These are phyloP conservation scores for Agroathelia rolfsii DNA, from an alignment of 1,284 basidiomycete genomes.

Conservation along the genomic window DNA sequence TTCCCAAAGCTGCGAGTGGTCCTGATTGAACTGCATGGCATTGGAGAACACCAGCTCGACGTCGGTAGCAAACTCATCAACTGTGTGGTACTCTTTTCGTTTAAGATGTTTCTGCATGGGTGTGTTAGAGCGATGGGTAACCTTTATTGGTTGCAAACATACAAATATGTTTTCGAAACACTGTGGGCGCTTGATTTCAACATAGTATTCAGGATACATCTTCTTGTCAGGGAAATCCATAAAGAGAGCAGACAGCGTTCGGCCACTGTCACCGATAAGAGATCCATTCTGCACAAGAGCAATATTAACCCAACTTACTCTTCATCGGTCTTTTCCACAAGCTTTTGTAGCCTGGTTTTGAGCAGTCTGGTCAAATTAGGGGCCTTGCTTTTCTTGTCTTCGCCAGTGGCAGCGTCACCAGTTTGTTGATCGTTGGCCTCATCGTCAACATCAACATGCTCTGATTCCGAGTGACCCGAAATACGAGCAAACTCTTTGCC, in stretches of 20 bases:
- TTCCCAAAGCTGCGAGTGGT: conserved; percentile 68
- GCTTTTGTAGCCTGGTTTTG: conserved; percentile 57
- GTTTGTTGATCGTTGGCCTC: conserved; percentile 25
- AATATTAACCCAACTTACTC: conserved; percentile 29
- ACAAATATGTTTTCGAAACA: conserved; percentile 77
- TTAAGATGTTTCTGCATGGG: conserved; percentile 61
- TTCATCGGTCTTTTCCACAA: conserved; percentile 60
- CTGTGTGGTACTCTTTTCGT: conserved; percentile 57
- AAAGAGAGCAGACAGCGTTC: conserved; percentile 67
- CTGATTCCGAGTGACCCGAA: too few relatives aligned
- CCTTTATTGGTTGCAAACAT: conserved; percentile 20
- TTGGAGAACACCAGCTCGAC: conserved; percentile 90
- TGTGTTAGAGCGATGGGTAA: background rate
- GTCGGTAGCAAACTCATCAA: conserved; percentile 72
- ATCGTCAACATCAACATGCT: too few relatives aligned
- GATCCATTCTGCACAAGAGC: conserved; percentile 10
- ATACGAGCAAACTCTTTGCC: too few relatives aligned
- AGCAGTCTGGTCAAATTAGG: conserved; percentile 51
- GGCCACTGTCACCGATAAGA: conserved; percentile 36
- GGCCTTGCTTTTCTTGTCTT: too few relatives aligned
- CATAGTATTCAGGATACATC: conserved; percentile 80
- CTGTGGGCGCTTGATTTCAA: conserved; percentile 74
- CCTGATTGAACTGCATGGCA: conserved; percentile 74
- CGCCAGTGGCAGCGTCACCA: conserved; percentile 17
- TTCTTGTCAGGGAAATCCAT: conserved; percentile 76